phyloP scores from a whole-genome alignment of 306 rosid genomes.

The Cyamopsis tetragonoloba region DNA sequence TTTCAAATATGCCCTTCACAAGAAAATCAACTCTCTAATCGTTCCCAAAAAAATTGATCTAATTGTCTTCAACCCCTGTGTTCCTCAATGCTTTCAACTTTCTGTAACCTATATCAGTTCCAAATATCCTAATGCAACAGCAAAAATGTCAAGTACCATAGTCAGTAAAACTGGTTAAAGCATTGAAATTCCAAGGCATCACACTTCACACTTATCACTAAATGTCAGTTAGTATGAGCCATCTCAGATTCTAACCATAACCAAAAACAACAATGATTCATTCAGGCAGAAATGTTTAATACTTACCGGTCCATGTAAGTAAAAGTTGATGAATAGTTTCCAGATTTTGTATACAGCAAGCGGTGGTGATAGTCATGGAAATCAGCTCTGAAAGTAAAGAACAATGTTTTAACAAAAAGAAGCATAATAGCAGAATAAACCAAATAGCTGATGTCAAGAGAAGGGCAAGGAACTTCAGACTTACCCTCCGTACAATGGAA shows the following conservation, averaged over 20 bases:
- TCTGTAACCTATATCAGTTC: constrained; percentile 80
- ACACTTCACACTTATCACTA: background rate
- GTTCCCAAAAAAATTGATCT: constrained; percentile 14
- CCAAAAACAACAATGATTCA: background rate
- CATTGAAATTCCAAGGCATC: constrained; percentile 3
- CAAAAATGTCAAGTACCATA: background rate
- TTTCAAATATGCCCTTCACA: constrained; percentile 26
- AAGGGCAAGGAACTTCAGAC: constrained; percentile 28
- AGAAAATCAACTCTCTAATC: constrained; percentile 29
- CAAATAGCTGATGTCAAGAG: background rate
- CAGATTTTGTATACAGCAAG: constrained; percentile 91
- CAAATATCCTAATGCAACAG: constrained; percentile 60
- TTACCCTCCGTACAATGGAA: constrained; percentile 94
- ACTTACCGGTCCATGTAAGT: constrained; percentile 87
- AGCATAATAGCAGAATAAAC: constrained; percentile 1
- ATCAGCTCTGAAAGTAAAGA: constrained; percentile 62
- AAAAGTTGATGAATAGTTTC: constrained; percentile 93
- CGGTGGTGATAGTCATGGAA: constrained; percentile 99
- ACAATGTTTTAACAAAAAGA: constrained; percentile 26
- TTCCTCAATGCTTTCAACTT: constrained; percentile 73
- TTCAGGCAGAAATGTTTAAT: constrained; percentile 13
- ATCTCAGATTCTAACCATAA: background rate
- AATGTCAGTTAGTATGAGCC: background rate
- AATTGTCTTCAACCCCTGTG: constrained; percentile 37
- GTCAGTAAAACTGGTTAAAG: constrained; percentile 5